These are phyloP conservation scores for Aspergillus tanneri DNA, from an alignment of 2,329 filamentous ascomycete species.

Conservation along the genomic window DNA sequence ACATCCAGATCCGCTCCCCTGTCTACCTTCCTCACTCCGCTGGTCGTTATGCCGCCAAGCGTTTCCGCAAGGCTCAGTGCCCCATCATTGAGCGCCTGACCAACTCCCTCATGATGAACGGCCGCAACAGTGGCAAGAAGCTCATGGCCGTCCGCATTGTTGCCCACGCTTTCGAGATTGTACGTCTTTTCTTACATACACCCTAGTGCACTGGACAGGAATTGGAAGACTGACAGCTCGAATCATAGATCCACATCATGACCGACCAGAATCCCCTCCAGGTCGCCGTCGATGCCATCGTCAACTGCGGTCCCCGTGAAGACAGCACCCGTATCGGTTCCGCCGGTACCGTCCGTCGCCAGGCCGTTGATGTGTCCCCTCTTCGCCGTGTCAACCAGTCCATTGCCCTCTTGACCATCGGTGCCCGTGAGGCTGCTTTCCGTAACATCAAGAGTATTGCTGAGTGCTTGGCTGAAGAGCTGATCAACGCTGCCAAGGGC, in stretches of 20 bases:
- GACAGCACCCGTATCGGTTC: slow-evolving; percentile 99
- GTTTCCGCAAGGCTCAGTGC: slow-evolving; percentile 99
- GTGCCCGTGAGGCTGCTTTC: slow-evolving; percentile 98
- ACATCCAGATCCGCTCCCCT: slow-evolving; percentile 98
- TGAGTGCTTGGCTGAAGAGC: slow-evolving; percentile 98
- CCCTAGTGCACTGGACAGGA: background rate
- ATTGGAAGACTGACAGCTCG: slow-evolving; percentile 10
- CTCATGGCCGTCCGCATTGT: slow-evolving; percentile 99
- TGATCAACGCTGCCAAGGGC: slow-evolving; percentile 99
- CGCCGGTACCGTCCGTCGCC: slow-evolving; percentile 98
- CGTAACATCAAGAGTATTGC: slow-evolving; percentile 99
- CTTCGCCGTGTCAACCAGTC: slow-evolving; percentile 99
- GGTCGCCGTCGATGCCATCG: slow-evolving; percentile 97
- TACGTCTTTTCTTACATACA: slow-evolving; percentile 59
- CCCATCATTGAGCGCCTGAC: slow-evolving; percentile 99
- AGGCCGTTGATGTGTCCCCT: slow-evolving; percentile 99
- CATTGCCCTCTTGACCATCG: slow-evolving; percentile 97
- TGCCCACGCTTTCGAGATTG: slow-evolving; percentile 98
- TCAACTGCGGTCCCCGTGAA: slow-evolving; percentile 99
- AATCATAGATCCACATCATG: slow-evolving; percentile 93
- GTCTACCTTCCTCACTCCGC: slow-evolving; percentile 99
- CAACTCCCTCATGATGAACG: slow-evolving; percentile 99
- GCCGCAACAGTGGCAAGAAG: slow-evolving; percentile 99
- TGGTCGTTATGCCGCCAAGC: slow-evolving; percentile 97
- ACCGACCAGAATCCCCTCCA: slow-evolving; percentile 99